Percentiles rank a stretch among this genome's conserved stretches.
Evolutionary conservation across 495 filamentous ascomycete genomes (phyloP).

Genomic region (Thozetella sp.): DNA sequence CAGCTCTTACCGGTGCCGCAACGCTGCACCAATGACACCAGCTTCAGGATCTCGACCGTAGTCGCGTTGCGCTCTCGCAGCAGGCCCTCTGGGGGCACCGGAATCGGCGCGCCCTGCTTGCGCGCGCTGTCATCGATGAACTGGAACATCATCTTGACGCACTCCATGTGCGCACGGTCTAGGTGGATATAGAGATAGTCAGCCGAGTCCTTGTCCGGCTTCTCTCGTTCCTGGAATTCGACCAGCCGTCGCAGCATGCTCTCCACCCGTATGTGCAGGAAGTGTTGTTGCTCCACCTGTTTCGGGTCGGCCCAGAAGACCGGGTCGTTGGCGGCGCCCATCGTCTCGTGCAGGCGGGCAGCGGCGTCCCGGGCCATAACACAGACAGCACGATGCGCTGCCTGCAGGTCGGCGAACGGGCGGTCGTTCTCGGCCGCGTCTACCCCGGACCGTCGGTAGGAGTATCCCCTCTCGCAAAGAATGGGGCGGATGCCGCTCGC

Average conservation of each 20-base stretch:
- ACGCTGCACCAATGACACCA: not conserved
- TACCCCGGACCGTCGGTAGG: slow-evolving; percentile 46
- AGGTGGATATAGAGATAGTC: slow-evolving; percentile 11
- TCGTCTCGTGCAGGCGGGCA: slow-evolving; percentile 15
- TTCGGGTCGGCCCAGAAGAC: slow-evolving; percentile 13
- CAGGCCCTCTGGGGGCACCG: not conserved
- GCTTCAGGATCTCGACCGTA: not conserved
- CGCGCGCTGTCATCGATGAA: slow-evolving; percentile 43
- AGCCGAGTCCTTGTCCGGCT: slow-evolving; percentile 3
- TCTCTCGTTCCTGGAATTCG: slow-evolving; percentile 11
- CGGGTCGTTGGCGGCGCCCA: not conserved
- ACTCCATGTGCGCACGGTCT: slow-evolving; percentile 48
- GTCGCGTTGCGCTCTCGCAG: not conserved
- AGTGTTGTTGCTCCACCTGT: slow-evolving; percentile 12
- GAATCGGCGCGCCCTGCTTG: slow-evolving; percentile 18
- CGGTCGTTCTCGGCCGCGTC: slow-evolving; percentile 31
- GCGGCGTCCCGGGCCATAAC: slow-evolving; percentile 20
- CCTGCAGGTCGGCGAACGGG: slow-evolving; percentile 33
- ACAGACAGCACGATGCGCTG: slow-evolving; percentile 13
- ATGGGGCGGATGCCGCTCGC: slow-evolving; percentile 63
- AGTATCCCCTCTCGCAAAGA: slow-evolving; percentile 60
- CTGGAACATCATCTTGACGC: slow-evolving; percentile 49
- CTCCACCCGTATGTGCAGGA: slow-evolving; percentile 11
- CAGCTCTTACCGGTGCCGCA: not conserved
- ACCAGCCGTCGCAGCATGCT: slow-evolving; percentile 9